Evolutionary conservation across 768 basidiomycete genomes (phyloP), one percentile per base, ranked within the genome.

Genomic region (Flagelloscypha sp.): DNA sequence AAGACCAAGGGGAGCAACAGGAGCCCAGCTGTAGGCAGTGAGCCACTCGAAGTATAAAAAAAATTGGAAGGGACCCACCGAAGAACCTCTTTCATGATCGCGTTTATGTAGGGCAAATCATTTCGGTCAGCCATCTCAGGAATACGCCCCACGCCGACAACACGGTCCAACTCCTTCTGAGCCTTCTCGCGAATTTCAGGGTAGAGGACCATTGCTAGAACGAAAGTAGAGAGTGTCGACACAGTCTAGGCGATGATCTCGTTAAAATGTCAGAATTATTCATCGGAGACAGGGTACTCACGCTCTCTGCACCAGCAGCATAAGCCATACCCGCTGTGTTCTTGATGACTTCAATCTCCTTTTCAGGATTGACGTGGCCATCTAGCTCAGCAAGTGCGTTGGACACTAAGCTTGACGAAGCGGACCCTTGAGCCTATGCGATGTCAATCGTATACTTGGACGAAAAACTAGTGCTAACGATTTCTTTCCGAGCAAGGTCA

Each of bases 301-400:
- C 65, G 23, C 64, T 68, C 44, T 66, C 66, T 5, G 65, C 57
- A 2, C 66, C 66, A 31, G 65, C 63, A 20, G 54, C 61, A 45
- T 63, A 65, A 18, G 61, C 55, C 30, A 61, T 49, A 9, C 61
- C 63, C 9, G 62, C 63, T 34, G 58, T 57, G 18, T 52, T 53
- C 34, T 55, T 59, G 27, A 65, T 50, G 8, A 48, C 52, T 36
- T 60, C 54, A 19, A 55, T 38, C n/a, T 56, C 42, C 13, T 52
- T 36, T 30, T 40, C 31, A 27, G 32, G 21, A 28, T 47, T 30
- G 31, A 43, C 40, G 41, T 54, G 48, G 24, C 41, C 21, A 30
- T 53, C 53, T 1, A 57, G 30, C 12, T 52, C 49, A 11, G 37
- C 45, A 4, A 60, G 37, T n/a, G 56, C 48, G 21, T 54, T 56